Percentiles rank a stretch among this genome's conserved stretches.
Conservation (phyloP, 1,139 yeast genomes). For the Yarrowia galli region DNA sequence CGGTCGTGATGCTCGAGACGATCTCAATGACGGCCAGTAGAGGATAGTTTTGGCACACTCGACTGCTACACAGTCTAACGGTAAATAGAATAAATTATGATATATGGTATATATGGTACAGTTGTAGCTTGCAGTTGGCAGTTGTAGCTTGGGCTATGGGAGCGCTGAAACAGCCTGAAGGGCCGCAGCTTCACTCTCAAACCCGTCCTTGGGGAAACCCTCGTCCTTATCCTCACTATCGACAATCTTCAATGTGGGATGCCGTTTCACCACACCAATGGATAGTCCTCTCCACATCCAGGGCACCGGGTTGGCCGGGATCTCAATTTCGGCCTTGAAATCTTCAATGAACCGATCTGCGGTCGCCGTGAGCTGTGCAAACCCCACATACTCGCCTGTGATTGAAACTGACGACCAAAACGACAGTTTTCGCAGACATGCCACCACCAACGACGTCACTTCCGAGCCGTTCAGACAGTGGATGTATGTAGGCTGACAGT, state of each 20-base stretch:
- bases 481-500: slow-evolving; percentile 73
- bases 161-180: slow-evolving; percentile 3
- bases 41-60: background rate
- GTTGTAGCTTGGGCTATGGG: slow-evolving; percentile 1
- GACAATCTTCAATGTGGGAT: slow-evolving; percentile 49
- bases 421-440: slow-evolving; percentile 82
- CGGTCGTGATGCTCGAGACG: slow-evolving; percentile 23
- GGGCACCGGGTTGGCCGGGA: slow-evolving; percentile 62
- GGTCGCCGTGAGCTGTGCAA: slow-evolving; percentile 79
- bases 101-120: slow-evolving; percentile 9
- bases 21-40: slow-evolving; percentile 5
- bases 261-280: slow-evolving; percentile 56
- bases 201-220: slow-evolving; percentile 18
- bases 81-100: slow-evolving; percentile 20
- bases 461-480: slow-evolving; percentile 93
- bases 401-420: slow-evolving; percentile 92
- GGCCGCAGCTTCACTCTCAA: slow-evolving; percentile 20
- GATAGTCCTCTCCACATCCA: slow-evolving; percentile 83
- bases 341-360: slow-evolving; percentile 86
- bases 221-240: slow-evolving; percentile 40
- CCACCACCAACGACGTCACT: slow-evolving; percentile 80
- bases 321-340: slow-evolving; percentile 68
- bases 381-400: slow-evolving; percentile 81
- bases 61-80: background rate
- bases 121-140: background rate